Evolutionary conservation across 2,329 filamentous ascomycete genomes (phyloP).

Genomic region (Botryosphaeria dothidea): DNA sequence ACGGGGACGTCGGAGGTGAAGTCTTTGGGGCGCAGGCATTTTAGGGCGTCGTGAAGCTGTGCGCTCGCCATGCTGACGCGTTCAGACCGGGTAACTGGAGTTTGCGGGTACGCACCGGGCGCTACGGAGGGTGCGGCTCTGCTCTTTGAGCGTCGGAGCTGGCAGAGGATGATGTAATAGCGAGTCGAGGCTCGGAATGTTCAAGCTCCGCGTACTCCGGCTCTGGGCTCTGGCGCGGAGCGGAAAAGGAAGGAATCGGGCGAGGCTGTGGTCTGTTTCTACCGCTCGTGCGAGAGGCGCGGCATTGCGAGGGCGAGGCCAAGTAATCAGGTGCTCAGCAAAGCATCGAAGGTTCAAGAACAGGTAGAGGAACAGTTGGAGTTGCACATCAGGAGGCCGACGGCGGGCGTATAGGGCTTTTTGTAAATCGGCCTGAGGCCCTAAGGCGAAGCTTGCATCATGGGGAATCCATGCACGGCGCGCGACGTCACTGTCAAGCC

Average conservation of each 20-base stretch:
- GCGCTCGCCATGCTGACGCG: conserved; percentile 4
- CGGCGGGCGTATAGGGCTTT: neutral
- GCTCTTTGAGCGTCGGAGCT: neutral
- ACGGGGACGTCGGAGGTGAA: conserved; percentile 46
- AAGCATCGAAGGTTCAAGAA: neutral
- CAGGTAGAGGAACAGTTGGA: neutral
- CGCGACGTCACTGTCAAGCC: conserved; percentile 11
- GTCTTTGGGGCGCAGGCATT: conserved; percentile 44
- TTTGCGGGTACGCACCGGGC: neutral
- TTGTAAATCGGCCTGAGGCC: conserved; percentile 13
- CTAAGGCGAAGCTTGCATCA: conserved; percentile 9
- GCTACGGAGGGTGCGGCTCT: neutral
- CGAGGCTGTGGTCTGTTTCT: neutral
- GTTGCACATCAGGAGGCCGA: neutral
- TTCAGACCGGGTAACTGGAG: neutral
- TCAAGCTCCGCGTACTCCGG: conserved; percentile 14
- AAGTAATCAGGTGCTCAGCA: neutral
- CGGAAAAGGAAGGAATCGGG: conserved; percentile 6
- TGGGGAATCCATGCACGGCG: conserved; percentile 3
- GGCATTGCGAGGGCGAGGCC: neutral
- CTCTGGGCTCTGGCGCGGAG: neutral
- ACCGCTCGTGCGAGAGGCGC: conserved; percentile 4
- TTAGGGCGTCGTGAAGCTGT: conserved; percentile 48
- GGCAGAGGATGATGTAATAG: neutral
- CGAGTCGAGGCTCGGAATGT: neutral